These are phyloP conservation scores for Rhytidiadelphus loreus DNA, from an alignment of 225 moss, liverwort and hornwort species.

Conservation along the genomic window DNA sequence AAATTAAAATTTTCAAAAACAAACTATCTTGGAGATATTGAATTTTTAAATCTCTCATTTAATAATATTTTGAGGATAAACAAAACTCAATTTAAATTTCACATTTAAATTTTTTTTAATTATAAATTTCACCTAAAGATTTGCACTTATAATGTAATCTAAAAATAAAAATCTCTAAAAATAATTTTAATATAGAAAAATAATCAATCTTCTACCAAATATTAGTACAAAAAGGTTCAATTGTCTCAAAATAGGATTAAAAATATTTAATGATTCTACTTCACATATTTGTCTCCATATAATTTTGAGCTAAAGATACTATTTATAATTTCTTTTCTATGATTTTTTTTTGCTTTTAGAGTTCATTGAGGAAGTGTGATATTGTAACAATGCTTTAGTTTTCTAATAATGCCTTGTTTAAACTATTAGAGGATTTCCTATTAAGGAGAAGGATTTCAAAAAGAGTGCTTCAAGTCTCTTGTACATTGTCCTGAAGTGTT, in stretches of 20 bases:
- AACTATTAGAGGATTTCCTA: not conserved
- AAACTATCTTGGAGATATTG: not conserved
- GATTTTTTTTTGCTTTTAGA: not conserved
- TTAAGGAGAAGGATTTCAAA: no score
- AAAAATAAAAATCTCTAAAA: not conserved
- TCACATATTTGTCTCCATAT: accelerated
- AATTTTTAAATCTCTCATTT: not conserved
- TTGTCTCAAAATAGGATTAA: not conserved
- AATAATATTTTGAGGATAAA: not conserved
- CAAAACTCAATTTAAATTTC: not conserved
- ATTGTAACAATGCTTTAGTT: not conserved
- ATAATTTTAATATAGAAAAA: not conserved
- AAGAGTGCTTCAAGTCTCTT: no score
- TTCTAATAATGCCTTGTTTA: not conserved
- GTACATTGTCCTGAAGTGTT: no score
- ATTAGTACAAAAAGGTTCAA: not conserved
- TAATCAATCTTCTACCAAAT: not conserved
- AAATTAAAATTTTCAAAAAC: not conserved
- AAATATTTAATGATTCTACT: not conserved
- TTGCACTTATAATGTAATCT: not conserved
- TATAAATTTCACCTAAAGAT: no score
- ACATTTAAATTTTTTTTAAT: not conserved
- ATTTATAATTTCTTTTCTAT: no score
- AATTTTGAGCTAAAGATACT: not conserved
- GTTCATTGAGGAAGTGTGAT: not conserved